phyloP scores from a whole-genome alignment of 345 rosid genomes.

The Carallia brachiata region DNA sequence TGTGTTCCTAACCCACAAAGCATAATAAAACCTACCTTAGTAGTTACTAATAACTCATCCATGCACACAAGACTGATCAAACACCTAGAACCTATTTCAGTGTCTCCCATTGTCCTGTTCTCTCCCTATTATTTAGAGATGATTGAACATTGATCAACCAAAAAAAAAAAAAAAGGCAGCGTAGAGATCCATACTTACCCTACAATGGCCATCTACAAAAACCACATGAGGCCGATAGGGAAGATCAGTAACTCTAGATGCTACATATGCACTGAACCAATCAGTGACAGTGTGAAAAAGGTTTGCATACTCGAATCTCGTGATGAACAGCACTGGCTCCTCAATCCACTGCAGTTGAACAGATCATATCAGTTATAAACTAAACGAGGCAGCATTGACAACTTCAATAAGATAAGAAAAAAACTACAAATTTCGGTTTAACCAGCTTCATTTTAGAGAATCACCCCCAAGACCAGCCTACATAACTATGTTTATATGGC shows the following conservation, averaged over 20 bases:
- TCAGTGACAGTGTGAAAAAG: slow-evolving; percentile 87
- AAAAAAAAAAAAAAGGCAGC: background rate
- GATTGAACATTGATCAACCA: background rate
- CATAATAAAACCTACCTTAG: no score
- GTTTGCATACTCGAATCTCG: slow-evolving; percentile 86
- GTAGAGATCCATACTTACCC: slow-evolving; percentile 37
- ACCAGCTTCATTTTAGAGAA: no score
- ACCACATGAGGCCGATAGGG: slow-evolving; percentile 79
- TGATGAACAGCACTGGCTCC: slow-evolving; percentile 75
- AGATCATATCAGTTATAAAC: background rate
- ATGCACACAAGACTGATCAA: no score
- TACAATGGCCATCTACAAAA: slow-evolving; percentile 85
- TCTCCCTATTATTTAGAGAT: background rate
- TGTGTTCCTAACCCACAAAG: no score
- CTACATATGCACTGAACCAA: slow-evolving; percentile 89
- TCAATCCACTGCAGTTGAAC: slow-evolving; percentile 72
- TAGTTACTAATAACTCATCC: no score
- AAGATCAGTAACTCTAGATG: slow-evolving; percentile 83
- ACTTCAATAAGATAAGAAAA: background rate
- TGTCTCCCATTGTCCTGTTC: no score
- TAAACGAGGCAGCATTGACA: background rate
- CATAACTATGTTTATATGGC: no score
- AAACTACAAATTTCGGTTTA: no score
- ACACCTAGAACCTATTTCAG: no score
- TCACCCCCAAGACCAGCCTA: no score